phyloP scores from a whole-genome alignment of 306 rosid genomes.

The Trifolium pratense region DNA sequence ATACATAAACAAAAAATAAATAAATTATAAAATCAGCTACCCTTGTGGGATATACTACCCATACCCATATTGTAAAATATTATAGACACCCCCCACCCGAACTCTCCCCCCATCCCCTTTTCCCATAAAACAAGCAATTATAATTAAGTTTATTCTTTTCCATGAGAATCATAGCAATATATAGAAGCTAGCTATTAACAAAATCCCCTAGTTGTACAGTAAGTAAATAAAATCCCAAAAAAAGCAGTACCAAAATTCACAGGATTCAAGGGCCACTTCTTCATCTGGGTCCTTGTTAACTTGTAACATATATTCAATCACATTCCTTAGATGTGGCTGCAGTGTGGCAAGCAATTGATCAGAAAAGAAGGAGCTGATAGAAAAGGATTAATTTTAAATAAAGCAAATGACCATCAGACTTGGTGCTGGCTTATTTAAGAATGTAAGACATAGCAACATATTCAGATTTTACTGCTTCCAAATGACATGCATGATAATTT shows the following conservation, averaged over 20 bases:
- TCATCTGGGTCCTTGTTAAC: constrained; percentile 94
- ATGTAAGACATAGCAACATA: constrained; percentile 17
- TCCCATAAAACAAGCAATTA: background rate
- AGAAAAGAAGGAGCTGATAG: constrained; percentile 35
- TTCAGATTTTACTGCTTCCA: constrained; percentile 20
- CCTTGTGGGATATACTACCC: background rate
- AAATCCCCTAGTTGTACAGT: constrained; percentile 25
- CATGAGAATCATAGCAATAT: constrained; percentile 32
- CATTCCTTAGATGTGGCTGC: constrained; percentile 90
- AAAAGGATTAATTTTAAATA: constrained; percentile 25
- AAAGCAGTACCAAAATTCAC: constrained; percentile 93
- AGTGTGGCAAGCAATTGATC: constrained; percentile 46
- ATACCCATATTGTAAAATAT: background rate
- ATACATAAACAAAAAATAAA: background rate
- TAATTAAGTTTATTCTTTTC: constrained; percentile 4
- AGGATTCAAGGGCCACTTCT: constrained; percentile 97
- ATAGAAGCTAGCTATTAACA: constrained; percentile 35
- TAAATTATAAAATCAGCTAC: constrained; percentile 20
- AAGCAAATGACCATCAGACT: constrained; percentile 26
- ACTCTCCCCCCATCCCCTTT: background rate
- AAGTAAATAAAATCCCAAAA: constrained; percentile 22
- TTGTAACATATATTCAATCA: constrained; percentile 94
- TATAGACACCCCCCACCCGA: background rate
- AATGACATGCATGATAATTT: constrained; percentile 25
- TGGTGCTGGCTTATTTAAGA: constrained; percentile 24